Evolutionary conservation across 1,139 yeast species (phyloP).

Genomic region (Blastobotrys aristatus): DNA sequence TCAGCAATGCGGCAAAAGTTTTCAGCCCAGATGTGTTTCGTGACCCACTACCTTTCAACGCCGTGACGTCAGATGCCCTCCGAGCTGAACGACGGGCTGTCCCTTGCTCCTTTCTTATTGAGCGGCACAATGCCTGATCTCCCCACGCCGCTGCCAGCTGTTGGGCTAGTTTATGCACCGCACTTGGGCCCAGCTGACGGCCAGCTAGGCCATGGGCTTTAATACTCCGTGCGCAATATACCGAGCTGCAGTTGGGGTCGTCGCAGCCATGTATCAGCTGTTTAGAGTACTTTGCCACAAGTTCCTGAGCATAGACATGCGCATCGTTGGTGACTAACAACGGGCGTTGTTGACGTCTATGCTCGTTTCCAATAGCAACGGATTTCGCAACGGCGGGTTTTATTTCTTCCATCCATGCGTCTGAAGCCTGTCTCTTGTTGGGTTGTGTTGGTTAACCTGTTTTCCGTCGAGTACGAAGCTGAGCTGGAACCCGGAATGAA

Average conservation of each 20-base stretch:
- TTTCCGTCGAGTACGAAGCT: too few relatives aligned
- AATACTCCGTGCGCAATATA: slow-evolving; percentile 20
- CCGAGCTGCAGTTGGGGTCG: slow-evolving; percentile 17
- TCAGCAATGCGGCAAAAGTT: neutral
- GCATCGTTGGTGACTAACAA: neutral
- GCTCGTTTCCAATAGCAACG: too few relatives aligned
- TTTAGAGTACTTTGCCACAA: slow-evolving; percentile 20
- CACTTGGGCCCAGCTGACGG: slow-evolving; percentile 14
- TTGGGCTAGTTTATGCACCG: slow-evolving; percentile 1
- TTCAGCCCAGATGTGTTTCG: neutral
- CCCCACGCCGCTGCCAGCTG: slow-evolving; percentile 4
- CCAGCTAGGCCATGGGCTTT: slow-evolving; percentile 16
- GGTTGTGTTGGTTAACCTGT: too few relatives aligned
- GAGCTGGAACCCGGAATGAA: too few relatives aligned
- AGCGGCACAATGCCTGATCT: neutral
- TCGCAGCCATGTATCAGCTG: slow-evolving; percentile 25
- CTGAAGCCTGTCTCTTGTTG: too few relatives aligned
- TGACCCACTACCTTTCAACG: too few relatives aligned
- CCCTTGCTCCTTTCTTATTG: neutral
- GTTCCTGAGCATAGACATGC: neutral
- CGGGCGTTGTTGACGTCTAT: too few relatives aligned
- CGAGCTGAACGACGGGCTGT: too few relatives aligned
- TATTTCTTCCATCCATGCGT: too few relatives aligned
- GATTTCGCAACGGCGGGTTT: too few relatives aligned
- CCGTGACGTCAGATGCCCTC: too few relatives aligned